These are phyloP conservation scores for Arachis hypogaea DNA, from an alignment of 306 rosid genomes.

Conservation along the genomic window DNA sequence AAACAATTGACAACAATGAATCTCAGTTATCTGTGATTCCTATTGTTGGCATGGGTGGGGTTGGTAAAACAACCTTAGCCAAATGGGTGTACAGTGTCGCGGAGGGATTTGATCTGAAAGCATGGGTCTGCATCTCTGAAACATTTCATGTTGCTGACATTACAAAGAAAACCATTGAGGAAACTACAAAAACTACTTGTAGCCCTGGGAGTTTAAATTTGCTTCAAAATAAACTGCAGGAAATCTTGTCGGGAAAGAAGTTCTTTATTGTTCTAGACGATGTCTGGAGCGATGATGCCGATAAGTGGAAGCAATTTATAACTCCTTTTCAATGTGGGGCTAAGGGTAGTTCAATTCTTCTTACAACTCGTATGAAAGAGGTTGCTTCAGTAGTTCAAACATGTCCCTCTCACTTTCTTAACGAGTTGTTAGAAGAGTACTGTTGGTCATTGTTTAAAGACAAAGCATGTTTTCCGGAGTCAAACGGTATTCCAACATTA, in stretches of 20 bases:
- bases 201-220: background rate
- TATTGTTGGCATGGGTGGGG: too few species aligned
- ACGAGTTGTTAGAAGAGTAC: background rate
- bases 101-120: background rate
- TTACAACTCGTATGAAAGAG: background rate
- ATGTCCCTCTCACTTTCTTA: background rate
- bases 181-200: background rate
- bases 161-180: background rate
- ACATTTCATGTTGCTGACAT: background rate
- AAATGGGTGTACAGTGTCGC: background rate
- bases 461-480: background rate
- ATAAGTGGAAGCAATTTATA: background rate
- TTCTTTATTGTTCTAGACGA: constrained; percentile 19
- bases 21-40: too few species aligned
- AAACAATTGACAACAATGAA: too few species aligned
- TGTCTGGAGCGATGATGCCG: background rate
- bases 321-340: background rate
- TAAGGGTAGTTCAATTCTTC: background rate
- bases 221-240: background rate
- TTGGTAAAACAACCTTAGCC: too few species aligned
- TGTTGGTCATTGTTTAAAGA: background rate
- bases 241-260: background rate
- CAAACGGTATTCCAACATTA: background rate
- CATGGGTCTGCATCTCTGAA: constrained; percentile 6
- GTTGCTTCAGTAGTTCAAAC: background rate